A percentile compares a stretch with the other conserved stretches of the same genome.
phyloP scores from a whole-genome alignment of 2,329 filamentous ascomycete species.

The Pseudogymnoascus sp. region DNA sequence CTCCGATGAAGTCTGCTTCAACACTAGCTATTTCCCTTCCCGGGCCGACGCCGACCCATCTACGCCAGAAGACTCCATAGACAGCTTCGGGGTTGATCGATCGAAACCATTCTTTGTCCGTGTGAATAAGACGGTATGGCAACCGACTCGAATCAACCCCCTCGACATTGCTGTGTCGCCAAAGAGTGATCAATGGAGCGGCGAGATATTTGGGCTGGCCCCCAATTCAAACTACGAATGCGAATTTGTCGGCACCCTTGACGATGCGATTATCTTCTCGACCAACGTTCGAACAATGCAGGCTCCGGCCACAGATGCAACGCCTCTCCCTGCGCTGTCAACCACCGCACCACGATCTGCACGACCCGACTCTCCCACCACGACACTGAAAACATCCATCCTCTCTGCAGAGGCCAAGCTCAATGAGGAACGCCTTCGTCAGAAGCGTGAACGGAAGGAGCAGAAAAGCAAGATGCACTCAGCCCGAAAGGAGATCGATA shows the following conservation, averaged over 20 bases:
- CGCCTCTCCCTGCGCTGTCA: conserved; percentile 17
- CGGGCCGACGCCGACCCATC: conserved; percentile 25
- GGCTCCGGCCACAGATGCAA: conserved; percentile 24
- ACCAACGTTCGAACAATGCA: conserved; percentile 50
- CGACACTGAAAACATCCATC: conserved; percentile 70
- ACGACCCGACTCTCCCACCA: conserved; percentile 68
- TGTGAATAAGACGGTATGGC: conserved; percentile 74
- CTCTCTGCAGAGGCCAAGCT: conserved; percentile 64
- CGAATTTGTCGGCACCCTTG: conserved; percentile 65
- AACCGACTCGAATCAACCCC: conserved; percentile 63
- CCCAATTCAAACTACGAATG: conserved; percentile 70
- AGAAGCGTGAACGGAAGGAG: conserved; percentile 67
- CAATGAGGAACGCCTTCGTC: conserved; percentile 58
- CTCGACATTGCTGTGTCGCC: conserved; percentile 27
- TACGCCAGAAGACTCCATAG: conserved; percentile 20
- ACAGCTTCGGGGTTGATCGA: conserved; percentile 47
- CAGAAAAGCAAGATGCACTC: conserved; percentile 62
- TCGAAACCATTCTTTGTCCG: conserved; percentile 72
- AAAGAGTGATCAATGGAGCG: conserved; percentile 57
- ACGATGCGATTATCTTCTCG: conserved; percentile 60
- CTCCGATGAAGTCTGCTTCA: conserved; percentile 70
- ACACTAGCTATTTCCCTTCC: conserved; percentile 55
- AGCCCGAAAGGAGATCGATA: conserved; percentile 67
- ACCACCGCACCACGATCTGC: conserved; percentile 50
- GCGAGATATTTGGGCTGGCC: conserved; percentile 61